Percentiles rank a stretch among this genome's conserved stretches.
These are phyloP conservation scores for Russula abietina DNA, from an alignment of 768 basidiomycete genomes.

Conservation along the genomic window DNA sequence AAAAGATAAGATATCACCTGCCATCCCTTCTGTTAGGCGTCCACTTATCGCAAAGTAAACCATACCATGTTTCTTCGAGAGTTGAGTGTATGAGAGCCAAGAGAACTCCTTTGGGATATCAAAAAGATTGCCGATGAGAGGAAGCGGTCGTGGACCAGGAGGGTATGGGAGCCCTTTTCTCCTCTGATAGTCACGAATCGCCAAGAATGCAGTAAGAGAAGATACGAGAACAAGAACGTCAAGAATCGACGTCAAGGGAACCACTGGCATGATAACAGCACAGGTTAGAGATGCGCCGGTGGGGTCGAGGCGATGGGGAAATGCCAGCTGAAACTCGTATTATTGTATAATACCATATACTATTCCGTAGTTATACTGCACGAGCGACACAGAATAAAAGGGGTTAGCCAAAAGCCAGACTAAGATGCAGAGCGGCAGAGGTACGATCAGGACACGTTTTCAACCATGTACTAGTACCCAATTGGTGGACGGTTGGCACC, in stretches of 20 bases:
- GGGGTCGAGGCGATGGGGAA: no score
- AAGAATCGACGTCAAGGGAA: not conserved
- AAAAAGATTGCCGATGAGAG: conserved; percentile 11
- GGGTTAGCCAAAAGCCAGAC: no score
- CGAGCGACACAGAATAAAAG: no score
- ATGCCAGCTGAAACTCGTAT: no score
- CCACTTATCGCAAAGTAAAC: not conserved
- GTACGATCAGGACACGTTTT: no score
- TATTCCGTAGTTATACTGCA: no score
- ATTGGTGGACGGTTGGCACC: no score
- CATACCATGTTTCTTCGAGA: conserved; percentile 9
- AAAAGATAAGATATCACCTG: conserved; percentile 13
- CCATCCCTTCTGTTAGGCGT: not conserved
- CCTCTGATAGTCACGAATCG: not conserved
- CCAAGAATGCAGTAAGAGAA: not conserved
- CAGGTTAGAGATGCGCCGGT: not conserved
- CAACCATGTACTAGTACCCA: no score
- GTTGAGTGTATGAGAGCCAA: conserved; percentile 2
- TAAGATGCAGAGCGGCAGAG: no score
- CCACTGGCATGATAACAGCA: not conserved
- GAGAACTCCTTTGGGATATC: conserved; percentile 6
- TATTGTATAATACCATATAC: no score
- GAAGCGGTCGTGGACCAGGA: conserved; percentile 10
- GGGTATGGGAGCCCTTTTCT: conserved; percentile 6
- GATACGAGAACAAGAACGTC: not conserved